A percentile compares a stretch with the other conserved stretches of the same genome.
These are phyloP conservation scores for Annulohypoxylon nitens DNA, from an alignment of 495 filamentous ascomycete species.

Conservation along the genomic window DNA sequence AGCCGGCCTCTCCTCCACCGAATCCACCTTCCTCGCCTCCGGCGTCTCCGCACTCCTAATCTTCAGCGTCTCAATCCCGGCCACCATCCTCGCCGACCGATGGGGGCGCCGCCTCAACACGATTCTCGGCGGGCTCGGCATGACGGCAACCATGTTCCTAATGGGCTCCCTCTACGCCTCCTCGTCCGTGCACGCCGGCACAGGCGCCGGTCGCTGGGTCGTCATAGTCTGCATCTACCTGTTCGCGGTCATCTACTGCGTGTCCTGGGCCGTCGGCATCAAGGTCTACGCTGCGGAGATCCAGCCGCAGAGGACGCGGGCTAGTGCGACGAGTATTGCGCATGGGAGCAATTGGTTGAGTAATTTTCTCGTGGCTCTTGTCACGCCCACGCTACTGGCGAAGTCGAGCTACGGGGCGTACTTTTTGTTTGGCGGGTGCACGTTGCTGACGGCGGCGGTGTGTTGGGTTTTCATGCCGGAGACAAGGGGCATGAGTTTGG, in stretches of 20 bases:
- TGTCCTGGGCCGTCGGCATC: conserved; percentile 67
- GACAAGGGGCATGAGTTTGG: conserved; percentile 68
- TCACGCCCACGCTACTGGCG: conserved; percentile 72
- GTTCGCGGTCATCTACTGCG: conserved; percentile 54
- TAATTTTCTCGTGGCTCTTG: conserved; percentile 75
- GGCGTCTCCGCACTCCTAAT: conserved; percentile 67
- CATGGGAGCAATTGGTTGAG: conserved; percentile 48
- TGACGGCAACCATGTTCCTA: conserved; percentile 51
- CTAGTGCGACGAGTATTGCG: conserved; percentile 64
- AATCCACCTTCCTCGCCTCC: conserved; percentile 65
- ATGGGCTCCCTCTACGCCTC: conserved; percentile 64
- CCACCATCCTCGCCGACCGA: conserved; percentile 68
- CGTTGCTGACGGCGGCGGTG: conserved; percentile 64
- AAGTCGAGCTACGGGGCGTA: conserved; percentile 69
- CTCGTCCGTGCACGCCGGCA: conserved; percentile 57
- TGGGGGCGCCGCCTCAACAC: conserved; percentile 72
- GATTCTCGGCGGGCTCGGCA: conserved; percentile 67
- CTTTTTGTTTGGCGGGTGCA: conserved; percentile 68
- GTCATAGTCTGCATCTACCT: conserved; percentile 67
- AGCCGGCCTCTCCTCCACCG: conserved; percentile 59
- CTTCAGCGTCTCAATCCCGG: conserved; percentile 61
- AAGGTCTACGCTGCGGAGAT: conserved; percentile 69
- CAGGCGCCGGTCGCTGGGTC: conserved; percentile 66
- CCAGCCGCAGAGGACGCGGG: conserved; percentile 66
- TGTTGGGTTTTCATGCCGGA: conserved; percentile 72